phyloP scores from a whole-genome alignment of 2,329 filamentous ascomycete species.

The Scleromitrula shiraiana region DNA sequence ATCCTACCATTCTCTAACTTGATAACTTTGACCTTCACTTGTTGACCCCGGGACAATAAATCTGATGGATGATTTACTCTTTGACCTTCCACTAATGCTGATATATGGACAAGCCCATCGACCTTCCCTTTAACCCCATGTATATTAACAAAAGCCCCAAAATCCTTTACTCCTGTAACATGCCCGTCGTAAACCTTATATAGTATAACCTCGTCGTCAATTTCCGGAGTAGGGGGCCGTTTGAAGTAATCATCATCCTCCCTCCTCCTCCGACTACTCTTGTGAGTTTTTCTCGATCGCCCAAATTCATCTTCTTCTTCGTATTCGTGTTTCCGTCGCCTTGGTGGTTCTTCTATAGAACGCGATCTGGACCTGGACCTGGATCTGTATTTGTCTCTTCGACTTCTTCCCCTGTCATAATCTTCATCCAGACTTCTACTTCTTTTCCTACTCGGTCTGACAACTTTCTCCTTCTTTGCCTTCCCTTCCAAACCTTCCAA shows the following conservation, averaged over 20 bases:
- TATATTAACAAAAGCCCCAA: conserved; percentile 92
- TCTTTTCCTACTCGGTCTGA: conserved; percentile 39
- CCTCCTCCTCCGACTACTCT: conserved; percentile 33
- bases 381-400: conserved; percentile 39
- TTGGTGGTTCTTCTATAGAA: conserved; percentile 38
- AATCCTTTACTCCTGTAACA: conserved; percentile 89
- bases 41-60: conserved; percentile 69
- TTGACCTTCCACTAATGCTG: conserved; percentile 74
- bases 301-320: conserved; percentile 54
- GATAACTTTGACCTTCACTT: conserved; percentile 86
- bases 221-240: conserved; percentile 58
- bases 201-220: conserved; percentile 74
- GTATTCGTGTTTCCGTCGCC: conserved; percentile 39
- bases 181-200: conserved; percentile 86
- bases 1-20: conserved; percentile 77
- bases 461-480: conserved; percentile 33
- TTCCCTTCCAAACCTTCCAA: conserved; percentile 79
- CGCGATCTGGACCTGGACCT: conserved; percentile 48
- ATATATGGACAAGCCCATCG: conserved; percentile 90
- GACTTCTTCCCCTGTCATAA: conserved; percentile 29
- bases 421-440: conserved; percentile 42
- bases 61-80: conserved; percentile 91
- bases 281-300: conserved; percentile 35
- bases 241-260: conserved; percentile 53
- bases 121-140: conserved; percentile 79